Base-by-base conservation (phyloP, 2,329 filamentous ascomycete species). In the Cercospora berteroae region DNA sequence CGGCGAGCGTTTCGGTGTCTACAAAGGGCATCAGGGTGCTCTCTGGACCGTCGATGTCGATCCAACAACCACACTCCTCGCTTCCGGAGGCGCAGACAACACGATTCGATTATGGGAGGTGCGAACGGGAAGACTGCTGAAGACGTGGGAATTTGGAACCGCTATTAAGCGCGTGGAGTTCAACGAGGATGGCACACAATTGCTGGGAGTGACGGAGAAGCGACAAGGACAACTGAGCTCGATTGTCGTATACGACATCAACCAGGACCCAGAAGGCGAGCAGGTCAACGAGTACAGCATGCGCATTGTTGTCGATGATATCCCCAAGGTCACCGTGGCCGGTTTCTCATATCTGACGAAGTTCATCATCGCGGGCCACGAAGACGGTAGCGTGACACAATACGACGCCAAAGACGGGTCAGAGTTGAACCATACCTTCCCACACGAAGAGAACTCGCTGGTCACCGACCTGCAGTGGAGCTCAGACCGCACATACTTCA, bases 31-130 rank as follows among this genome's bases (percentile, higher is more conserved):
- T 83, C 91, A 96, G 81, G 95, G 95, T 83, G 94, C 95, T 76
- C 91, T 99, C 84, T 99, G 95, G 95, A 97, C 95, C 70, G 91
- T 99, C 81, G 95, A 99, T 79, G 90, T 97, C 78, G 92, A 97
- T 83, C 94, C 94, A 72, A 93, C 93, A 77, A 92, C 90, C 72
- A 92, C 91, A 77, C 88, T 99, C 78, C 90, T 98, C 79, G 95
- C 94, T 78, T 96, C 92, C 69, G 95, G 95, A 77, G 95, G 94
- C 75, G 95, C 95, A 81, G 95, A 99, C 85, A 98, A 98, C 86
- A 97, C 94, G 55, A 94, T 99, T 82, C 89, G 94, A 78, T 87
- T 99, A 77, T 99, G 95, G 95, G 93, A 99, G 79, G 87, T 97
- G 80, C 91, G 93, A 87, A 91, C 91, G 16, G 95, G 95, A 79